phyloP scores from a whole-genome alignment of 306 rosid genomes.

The Hippophae gyantsensis region DNA sequence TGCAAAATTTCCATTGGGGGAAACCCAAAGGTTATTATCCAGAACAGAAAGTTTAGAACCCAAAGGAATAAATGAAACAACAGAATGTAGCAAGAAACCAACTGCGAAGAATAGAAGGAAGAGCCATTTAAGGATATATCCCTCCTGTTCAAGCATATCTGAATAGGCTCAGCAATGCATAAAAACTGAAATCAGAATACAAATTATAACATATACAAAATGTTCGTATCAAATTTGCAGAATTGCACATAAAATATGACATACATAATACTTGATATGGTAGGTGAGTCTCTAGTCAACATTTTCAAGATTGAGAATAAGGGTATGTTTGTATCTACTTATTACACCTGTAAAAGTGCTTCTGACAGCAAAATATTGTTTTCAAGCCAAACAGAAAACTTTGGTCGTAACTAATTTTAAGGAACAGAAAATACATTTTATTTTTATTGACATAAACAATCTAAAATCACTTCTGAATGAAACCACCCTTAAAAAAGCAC shows the following conservation, averaged over 20 bases:
- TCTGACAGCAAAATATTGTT: no score
- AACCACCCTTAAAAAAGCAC: not conserved
- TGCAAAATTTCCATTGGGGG: slow-evolving; percentile 66
- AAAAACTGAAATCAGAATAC: slow-evolving; percentile 11
- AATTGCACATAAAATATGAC: not conserved
- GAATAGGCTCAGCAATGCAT: slow-evolving; percentile 17
- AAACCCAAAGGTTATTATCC: slow-evolving; percentile 50
- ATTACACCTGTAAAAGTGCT: no score
- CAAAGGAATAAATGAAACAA: slow-evolving; percentile 45
- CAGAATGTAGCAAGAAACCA: slow-evolving; percentile 34
- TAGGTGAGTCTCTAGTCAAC: no score
- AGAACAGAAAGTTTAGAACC: slow-evolving; percentile 51
- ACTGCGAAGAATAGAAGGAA: slow-evolving; percentile 29
- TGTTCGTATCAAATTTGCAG: slow-evolving; percentile 2
- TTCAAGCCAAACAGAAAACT: no score
- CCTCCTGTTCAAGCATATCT: slow-evolving; percentile 43
- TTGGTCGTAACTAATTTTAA: no score
- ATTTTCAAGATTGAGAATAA: no score
- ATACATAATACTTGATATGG: not conserved
- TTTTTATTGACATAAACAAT: no score
- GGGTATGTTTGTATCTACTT: no score
- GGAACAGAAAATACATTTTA: no score
- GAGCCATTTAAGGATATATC: slow-evolving; percentile 22
- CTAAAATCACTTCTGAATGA: no score
- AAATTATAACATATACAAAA: slow-evolving; percentile 9